A percentile compares a stretch with the other conserved stretches of the same genome.
Conservation (phyloP, 192 early-diverging fungal species). For the Coemansia brasiliensis region DNA sequence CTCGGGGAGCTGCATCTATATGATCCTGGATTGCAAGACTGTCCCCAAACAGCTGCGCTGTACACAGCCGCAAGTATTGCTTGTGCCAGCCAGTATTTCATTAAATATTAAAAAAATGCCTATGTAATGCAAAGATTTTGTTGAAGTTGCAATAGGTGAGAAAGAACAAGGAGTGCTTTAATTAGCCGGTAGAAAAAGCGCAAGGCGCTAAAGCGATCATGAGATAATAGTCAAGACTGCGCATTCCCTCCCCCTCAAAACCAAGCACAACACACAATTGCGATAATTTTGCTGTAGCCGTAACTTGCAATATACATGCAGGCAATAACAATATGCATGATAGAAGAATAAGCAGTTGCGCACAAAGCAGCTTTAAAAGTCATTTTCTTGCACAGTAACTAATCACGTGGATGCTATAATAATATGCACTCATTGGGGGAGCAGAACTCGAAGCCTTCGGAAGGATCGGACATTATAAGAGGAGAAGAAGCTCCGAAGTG, state of each 20-base stretch:
- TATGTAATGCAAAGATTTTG: too few species aligned
- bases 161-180: too few species aligned
- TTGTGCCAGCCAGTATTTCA: constrained; percentile 7
- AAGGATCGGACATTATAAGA: neutral
- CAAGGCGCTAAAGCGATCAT: too few species aligned
- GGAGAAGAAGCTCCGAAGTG: neutral
- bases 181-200: too few species aligned
- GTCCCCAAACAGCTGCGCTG: neutral
- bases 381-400: too few species aligned
- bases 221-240: neutral
- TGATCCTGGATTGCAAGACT: constrained; percentile 32
- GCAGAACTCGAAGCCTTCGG: neutral
- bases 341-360: neutral
- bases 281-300: constrained; percentile 23
- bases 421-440: too few species aligned
- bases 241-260: neutral
- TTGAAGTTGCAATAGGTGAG: too few species aligned
- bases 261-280: constrained; percentile 7
- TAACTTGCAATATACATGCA: constrained; percentile 22
- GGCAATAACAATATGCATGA: constrained; percentile 7
- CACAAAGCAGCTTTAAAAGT: too few species aligned
- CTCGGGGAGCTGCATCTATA: constrained; percentile 36
- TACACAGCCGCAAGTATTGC: neutral
- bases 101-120: neutral
- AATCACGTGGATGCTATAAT: too few species aligned